Conservation (phyloP, 805 yeast genomes). For the Saturnispora halmiae region DNA sequence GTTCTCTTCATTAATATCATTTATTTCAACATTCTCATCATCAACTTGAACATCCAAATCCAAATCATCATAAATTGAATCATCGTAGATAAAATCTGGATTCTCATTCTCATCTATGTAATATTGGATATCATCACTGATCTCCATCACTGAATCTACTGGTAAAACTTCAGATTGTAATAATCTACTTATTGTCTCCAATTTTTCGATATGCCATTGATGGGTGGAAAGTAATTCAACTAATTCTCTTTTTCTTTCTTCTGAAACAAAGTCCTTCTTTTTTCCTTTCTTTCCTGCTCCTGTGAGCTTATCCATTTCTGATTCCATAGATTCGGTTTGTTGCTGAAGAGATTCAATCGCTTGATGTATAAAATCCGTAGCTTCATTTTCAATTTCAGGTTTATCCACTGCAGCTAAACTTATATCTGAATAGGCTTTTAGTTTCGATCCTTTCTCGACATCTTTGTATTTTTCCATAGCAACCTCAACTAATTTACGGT, state of each 20-base stretch:
- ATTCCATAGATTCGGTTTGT: conserved; percentile 72
- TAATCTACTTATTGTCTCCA: conserved; percentile 68
- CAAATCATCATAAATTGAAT: conserved; percentile 83
- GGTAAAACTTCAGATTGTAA: conserved; percentile 72
- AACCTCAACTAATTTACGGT: conserved; percentile 30
- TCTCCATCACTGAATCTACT: conserved; percentile 62
- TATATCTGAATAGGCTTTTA: conserved; percentile 51
- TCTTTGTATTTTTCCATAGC: conserved; percentile 58
- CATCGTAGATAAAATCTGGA: conserved; percentile 90
- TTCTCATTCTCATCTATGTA: conserved; percentile 91
- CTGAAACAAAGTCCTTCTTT: conserved; percentile 34
- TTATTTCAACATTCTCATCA: conserved; percentile 22
- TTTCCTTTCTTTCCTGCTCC: conserved; percentile 44
- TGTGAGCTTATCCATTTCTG: conserved; percentile 49
- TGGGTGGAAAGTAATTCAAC: conserved; percentile 66
- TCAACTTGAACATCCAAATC: conserved; percentile 47
- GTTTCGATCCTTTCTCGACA: conserved; percentile 47
- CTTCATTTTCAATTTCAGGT: conserved; percentile 70
- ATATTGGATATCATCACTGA: conserved; percentile 85
- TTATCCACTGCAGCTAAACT: conserved; percentile 39
- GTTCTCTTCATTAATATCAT: conserved; percentile 17
- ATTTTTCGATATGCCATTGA: conserved; percentile 64
- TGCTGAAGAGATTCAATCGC: conserved; percentile 70
- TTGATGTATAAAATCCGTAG: conserved; percentile 57
- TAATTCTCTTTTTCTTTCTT: conserved; percentile 45